Conservation (phyloP, 495 filamentous ascomycete species). For the Extremus antarcticus region DNA sequence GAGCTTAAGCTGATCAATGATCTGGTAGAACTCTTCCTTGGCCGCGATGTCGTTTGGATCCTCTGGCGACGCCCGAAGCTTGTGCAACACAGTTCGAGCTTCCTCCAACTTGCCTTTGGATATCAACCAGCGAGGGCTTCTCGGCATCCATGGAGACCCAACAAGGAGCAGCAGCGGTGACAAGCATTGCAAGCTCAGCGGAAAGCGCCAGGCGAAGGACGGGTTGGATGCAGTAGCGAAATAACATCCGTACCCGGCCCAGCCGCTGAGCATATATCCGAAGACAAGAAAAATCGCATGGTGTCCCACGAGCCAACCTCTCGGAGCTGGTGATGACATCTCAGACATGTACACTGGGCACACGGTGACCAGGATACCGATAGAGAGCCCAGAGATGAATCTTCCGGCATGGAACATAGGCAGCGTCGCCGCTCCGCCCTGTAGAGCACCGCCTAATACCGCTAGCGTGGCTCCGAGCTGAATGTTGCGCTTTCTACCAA, state of each 20-base stretch:
- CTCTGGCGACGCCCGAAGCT: constrained; percentile 7
- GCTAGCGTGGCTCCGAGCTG: constrained; percentile 11
- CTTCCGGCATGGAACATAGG: constrained; percentile 16
- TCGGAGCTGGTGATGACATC: constrained; percentile 11
- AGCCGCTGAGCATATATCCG: constrained; percentile 12
- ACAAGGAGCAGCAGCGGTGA: constrained; percentile 9
- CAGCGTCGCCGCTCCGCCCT: constrained; percentile 13
- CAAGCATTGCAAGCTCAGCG: constrained; percentile 11
- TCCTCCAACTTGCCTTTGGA: constrained; percentile 12
- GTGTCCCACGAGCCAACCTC: constrained; percentile 12
- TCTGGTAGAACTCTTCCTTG: constrained; percentile 17
- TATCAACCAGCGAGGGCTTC: constrained; percentile 12
- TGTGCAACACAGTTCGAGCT: constrained; percentile 6
- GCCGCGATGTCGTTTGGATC: constrained; percentile 11
- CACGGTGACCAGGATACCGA: constrained; percentile 16
- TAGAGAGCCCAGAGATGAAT: constrained; percentile 11
- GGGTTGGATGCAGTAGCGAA: constrained; percentile 5
- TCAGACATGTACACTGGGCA: constrained; percentile 17
- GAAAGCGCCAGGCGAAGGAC: constrained; percentile 16
- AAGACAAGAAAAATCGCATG: constrained; percentile 17
- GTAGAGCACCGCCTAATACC: constrained; percentile 12
- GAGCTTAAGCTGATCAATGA: constrained; percentile 17
- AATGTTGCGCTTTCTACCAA: constrained; percentile 14
- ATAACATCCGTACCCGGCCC: constrained; percentile 18
- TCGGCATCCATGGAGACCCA: constrained; percentile 8